phyloP scores from a whole-genome alignment of 2,329 filamentous ascomycete genomes.

The Alternaria atra region DNA sequence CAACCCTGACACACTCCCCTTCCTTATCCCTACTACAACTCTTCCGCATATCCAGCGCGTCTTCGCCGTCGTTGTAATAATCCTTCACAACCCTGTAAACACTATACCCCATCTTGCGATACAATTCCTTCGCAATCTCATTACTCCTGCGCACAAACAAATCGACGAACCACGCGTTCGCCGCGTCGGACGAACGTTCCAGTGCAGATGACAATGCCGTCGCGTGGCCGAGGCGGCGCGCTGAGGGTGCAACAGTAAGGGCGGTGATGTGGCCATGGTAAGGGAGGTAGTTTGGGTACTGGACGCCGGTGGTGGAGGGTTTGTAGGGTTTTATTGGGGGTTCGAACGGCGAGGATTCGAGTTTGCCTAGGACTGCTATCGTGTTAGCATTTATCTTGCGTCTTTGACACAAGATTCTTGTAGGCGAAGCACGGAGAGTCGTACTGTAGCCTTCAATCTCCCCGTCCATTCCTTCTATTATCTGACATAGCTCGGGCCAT shows the following conservation, averaged over 20 bases:
- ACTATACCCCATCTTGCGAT: conserved; percentile 87
- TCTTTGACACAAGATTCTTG: neutral
- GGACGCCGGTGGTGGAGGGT: conserved; percentile 55
- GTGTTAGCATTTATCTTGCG: neutral
- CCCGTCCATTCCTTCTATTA: conserved; percentile 85
- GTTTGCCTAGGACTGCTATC: conserved; percentile 87
- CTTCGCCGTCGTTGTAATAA: conserved; percentile 95
- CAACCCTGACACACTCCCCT: conserved; percentile 76
- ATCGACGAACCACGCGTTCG: conserved; percentile 94
- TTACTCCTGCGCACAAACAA: conserved; percentile 93
- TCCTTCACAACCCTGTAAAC: conserved; percentile 88
- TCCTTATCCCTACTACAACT: conserved; percentile 82
- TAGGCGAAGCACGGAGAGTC: neutral
- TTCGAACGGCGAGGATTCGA: conserved; percentile 81
- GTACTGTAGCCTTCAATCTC: conserved; percentile 93
- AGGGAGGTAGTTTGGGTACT: conserved; percentile 80
- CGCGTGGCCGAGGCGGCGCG: conserved; percentile 86
- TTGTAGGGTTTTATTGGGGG: conserved; percentile 76
- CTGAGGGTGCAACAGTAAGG: conserved; percentile 87
- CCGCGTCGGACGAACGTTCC: conserved; percentile 81
- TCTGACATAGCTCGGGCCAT: conserved; percentile 94
- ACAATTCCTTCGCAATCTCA: conserved; percentile 84
- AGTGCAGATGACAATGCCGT: conserved; percentile 82
- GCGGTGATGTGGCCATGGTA: conserved; percentile 99
- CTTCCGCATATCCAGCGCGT: conserved; percentile 98